Conservation (phyloP, 208 protist species). For the Leishmania martiniquensis region DNA sequence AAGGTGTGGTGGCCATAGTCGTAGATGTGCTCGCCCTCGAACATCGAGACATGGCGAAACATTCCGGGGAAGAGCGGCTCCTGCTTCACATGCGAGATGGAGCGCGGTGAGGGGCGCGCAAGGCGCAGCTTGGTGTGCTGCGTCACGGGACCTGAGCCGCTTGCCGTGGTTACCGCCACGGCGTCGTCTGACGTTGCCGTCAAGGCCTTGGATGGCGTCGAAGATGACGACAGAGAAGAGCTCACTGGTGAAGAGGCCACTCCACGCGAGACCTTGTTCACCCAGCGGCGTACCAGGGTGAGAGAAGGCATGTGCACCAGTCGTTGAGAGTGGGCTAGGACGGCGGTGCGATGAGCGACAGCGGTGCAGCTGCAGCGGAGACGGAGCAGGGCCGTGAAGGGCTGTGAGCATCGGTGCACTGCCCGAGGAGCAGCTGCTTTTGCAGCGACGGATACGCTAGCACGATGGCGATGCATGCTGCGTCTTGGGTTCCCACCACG, state of each 20-base stretch:
- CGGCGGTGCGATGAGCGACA: background rate
- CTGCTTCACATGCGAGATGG: conserved; percentile 69
- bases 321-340: background rate
- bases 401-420: background rate
- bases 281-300: background rate
- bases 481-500: background rate
- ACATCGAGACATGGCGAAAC: conserved; percentile 49
- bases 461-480: background rate
- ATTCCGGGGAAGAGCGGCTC: conserved; percentile 65
- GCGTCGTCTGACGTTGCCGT: background rate
- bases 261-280: background rate
- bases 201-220: background rate
- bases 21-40: conserved; percentile 83
- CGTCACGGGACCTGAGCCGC: background rate
- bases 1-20: conserved; percentile 74
- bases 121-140: conserved; percentile 13
- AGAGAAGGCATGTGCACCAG: background rate
- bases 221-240: background rate
- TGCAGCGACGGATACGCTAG: background rate
- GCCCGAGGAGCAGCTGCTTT: background rate
- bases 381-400: background rate
- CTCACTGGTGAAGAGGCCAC: background rate
- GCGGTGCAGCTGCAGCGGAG: background rate
- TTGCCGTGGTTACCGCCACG: background rate
- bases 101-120: conserved; percentile 18